Evolutionary conservation across 2,329 filamentous ascomycete species (phyloP).

Genomic region (Phyllosticta capitalensis): DNA sequence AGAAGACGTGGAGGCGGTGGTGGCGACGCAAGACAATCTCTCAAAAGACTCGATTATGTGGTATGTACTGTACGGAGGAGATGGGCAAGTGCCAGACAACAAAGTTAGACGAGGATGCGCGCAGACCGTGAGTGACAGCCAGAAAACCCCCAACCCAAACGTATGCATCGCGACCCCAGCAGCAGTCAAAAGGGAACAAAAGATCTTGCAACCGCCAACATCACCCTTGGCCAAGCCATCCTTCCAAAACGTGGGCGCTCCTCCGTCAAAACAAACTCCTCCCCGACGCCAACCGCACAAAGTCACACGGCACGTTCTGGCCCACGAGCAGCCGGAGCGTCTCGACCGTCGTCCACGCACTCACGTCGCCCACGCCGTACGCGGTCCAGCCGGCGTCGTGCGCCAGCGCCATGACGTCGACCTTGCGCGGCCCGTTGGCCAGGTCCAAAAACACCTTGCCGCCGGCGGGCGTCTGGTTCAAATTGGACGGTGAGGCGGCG

Average conservation of each 20-base stretch:
- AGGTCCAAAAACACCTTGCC: conserved; percentile 73
- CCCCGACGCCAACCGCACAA: conserved; percentile 64
- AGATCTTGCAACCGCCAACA: background rate
- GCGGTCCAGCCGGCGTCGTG: conserved; percentile 67
- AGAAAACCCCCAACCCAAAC: too few species aligned
- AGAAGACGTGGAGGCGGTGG: too few species aligned
- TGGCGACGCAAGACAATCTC: too few species aligned
- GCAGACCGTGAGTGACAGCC: too few species aligned
- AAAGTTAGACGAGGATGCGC: too few species aligned
- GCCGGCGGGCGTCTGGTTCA: background rate
- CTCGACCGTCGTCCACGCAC: conserved; percentile 76
- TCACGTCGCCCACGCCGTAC: conserved; percentile 70
- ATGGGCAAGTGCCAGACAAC: too few species aligned
- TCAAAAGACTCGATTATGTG: too few species aligned
- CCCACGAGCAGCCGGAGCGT: conserved; percentile 69
- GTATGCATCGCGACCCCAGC: too few species aligned
- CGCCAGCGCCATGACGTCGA: conserved; percentile 47
- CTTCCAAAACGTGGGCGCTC: too few species aligned
- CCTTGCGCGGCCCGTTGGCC: conserved; percentile 55
- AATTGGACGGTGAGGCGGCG: conserved; percentile 6
- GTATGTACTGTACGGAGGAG: too few species aligned
- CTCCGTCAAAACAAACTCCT: conserved; percentile 29
- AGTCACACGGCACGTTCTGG: conserved; percentile 81
- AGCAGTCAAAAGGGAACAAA: too few species aligned
- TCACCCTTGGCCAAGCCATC: too few species aligned